Evolutionary conservation across 2,329 filamentous ascomycete genomes (phyloP).

Genomic region (Monilinia polystroma): DNA sequence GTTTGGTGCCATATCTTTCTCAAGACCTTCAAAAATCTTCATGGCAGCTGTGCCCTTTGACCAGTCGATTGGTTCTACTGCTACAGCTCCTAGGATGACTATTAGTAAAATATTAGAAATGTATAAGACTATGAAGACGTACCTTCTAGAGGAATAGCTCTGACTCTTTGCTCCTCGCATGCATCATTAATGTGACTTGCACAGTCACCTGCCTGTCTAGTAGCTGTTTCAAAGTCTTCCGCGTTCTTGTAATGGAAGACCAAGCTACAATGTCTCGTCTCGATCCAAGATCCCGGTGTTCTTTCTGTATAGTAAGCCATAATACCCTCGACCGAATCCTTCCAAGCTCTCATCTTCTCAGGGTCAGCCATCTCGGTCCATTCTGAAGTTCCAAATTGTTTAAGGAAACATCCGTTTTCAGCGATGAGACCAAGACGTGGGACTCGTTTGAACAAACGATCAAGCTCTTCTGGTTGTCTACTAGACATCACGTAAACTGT

Average conservation of each 20-base stretch:
- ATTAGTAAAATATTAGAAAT: constrained; percentile 11
- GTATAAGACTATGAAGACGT: constrained; percentile 9
- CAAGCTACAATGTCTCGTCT: constrained; percentile 87
- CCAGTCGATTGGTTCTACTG: constrained; percentile 82
- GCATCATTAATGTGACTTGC: constrained; percentile 95
- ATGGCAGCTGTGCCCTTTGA: constrained; percentile 83
- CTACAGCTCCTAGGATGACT: constrained; percentile 57
- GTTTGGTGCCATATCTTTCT: constrained; percentile 43
- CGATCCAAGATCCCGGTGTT: constrained; percentile 81
- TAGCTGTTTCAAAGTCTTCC: constrained; percentile 72
- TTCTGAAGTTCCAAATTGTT: constrained; percentile 62
- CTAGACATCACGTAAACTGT: constrained; percentile 93
- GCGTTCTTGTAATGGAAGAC: constrained; percentile 87
- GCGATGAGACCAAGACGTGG: constrained; percentile 85
- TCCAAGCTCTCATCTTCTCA: constrained; percentile 72
- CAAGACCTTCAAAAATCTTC: constrained; percentile 64
- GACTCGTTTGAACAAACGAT: constrained; percentile 79
- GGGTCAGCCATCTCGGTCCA: constrained; percentile 81
- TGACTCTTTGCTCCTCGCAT: constrained; percentile 78
- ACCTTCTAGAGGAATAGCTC: constrained; percentile 74
- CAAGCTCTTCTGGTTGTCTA: constrained; percentile 81
- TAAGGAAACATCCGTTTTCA: constrained; percentile 91
- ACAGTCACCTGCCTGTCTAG: constrained; percentile 81
- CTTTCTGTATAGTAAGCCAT: constrained; percentile 88
- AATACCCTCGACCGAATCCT: constrained; percentile 76